A percentile compares a stretch with the other conserved stretches of the same genome.
Evolutionary conservation across 1,284 basidiomycete genomes (phyloP).

Genomic region (Cystobasidium pallidum): DNA sequence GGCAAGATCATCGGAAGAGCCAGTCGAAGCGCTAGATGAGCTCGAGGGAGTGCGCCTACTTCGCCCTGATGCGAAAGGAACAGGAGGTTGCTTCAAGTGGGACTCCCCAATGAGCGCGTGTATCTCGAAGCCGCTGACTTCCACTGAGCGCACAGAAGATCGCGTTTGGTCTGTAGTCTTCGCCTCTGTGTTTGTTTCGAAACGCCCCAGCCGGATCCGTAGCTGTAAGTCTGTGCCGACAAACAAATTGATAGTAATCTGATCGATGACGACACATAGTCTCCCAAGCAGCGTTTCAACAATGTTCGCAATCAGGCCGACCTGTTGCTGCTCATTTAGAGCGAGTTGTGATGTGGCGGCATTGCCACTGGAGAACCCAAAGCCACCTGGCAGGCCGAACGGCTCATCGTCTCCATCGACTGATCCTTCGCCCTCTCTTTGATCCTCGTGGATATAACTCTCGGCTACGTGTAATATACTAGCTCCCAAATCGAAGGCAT

Average conservation of each 20-base stretch:
- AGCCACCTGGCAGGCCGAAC: conserved; percentile 31
- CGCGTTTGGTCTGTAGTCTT: conserved; percentile 2
- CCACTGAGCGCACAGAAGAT: background rate
- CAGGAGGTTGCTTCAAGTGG: background rate
- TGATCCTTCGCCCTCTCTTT: conserved; percentile 13
- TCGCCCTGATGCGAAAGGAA: background rate
- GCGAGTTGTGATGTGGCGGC: background rate
- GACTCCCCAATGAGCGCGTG: background rate
- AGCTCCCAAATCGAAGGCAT: conserved; percentile 12
- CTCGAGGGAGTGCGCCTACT: background rate
- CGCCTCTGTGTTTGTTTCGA: conserved; percentile 48
- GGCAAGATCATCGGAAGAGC: conserved; percentile 54
- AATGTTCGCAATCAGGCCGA: conserved; percentile 79
- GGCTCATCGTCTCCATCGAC: conserved; percentile 30
- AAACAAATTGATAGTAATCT: conserved; percentile 57
- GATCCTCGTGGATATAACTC: conserved; percentile 18
- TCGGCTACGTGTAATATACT: conserved; percentile 31
- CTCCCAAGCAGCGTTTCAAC: conserved; percentile 80
- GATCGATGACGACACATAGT: conserved; percentile 74
- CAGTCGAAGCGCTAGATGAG: conserved; percentile 30
- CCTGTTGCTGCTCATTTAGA: conserved; percentile 57
- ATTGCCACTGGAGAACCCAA: background rate
- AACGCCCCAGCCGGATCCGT: conserved; percentile 55
- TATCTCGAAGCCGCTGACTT: background rate
- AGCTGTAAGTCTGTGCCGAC: conserved; percentile 47